Base-by-base conservation (phyloP, 2,329 filamentous ascomycete genomes). In the Penicillium sp. region DNA sequence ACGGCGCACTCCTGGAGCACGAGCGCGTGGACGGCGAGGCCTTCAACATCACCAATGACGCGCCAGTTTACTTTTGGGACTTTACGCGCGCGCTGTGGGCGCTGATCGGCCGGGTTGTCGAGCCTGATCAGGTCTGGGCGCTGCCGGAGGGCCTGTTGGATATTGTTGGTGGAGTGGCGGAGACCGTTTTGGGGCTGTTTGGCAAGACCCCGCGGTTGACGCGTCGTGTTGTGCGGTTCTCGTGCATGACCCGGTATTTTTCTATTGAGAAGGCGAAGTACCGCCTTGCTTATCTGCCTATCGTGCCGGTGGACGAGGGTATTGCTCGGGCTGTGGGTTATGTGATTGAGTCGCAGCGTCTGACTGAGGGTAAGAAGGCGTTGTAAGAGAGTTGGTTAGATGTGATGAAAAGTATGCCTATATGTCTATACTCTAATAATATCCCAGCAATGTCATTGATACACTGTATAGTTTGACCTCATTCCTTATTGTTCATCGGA, bases 1-100 rank as follows among this genome's bases (percentile, higher is more conserved):
- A 80, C 55, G 87, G 85, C 19, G 81, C 82, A 0, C 87, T 87
- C n/a, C 82, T 91, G 39, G 86, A 90, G 76, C 79, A 87, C 76
- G 89, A 92, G 78, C 83, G 83, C 59, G 87, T 93, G 51, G 90
- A 93, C 73, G 95, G 94, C 59, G 88, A 97, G 75, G 88, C 88
- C 52, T 94, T 98, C 80, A 87, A 96, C 78, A 86, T 98, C 70
- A 95, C 92, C 58, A 98, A 98, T 75, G 91, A 92, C 76, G 82
- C 87, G 66, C 94, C 94, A 5, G 82, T 96, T 19, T 94, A 94
- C 74, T 96, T 96, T 77, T 96, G 95, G 87, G 92, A 96, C 76
- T 90, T 96, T 72, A 86, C 90, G 59, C 84, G 91, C 41, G 86
- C 87, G 40, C 83, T 96, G 49, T 98, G 91, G 91, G 82, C 80